Conservation (phyloP, 495 filamentous ascomycete species). For the Pyronema omphalodes region DNA sequence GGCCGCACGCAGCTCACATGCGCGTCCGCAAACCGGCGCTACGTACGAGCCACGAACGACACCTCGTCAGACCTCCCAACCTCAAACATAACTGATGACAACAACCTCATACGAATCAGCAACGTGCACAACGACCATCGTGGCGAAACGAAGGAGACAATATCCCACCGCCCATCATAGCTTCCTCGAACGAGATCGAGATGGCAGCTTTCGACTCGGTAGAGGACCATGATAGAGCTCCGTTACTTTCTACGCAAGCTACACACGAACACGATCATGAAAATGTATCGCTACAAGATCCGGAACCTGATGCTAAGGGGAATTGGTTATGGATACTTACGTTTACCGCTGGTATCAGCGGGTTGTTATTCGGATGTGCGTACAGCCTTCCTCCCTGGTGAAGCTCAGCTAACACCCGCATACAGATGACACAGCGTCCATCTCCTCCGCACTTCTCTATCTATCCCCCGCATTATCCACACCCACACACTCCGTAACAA, state of each 20-base stretch:
- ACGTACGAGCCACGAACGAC: too few relatives aligned
- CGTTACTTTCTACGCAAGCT: background rate
- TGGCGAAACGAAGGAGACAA: background rate
- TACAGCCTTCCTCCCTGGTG: constrained; percentile 16
- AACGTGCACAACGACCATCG: background rate
- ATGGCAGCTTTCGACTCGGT: background rate
- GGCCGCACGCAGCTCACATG: too few relatives aligned
- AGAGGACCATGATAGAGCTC: background rate
- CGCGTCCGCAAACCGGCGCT: too few relatives aligned
- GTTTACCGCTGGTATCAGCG: constrained; percentile 64
- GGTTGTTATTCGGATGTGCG: constrained; percentile 72
- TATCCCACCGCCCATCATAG: background rate
- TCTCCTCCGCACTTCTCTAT: constrained; percentile 69
- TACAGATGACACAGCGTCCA: constrained; percentile 62
- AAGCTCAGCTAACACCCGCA: background rate
- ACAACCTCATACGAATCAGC: too few relatives aligned
- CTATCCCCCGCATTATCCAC: constrained; percentile 52
- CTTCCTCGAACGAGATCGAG: background rate
- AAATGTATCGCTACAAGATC: background rate
- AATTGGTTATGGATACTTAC: constrained; percentile 51
- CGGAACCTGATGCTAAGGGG: constrained; percentile 1
- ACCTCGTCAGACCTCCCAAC: too few relatives aligned
- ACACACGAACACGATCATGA: too few relatives aligned
- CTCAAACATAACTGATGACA: too few relatives aligned
- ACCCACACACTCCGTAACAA: constrained; percentile 26